Base-by-base conservation (phyloP, 805 yeast genomes). In the Tanozyma kutaoensis region DNA sequence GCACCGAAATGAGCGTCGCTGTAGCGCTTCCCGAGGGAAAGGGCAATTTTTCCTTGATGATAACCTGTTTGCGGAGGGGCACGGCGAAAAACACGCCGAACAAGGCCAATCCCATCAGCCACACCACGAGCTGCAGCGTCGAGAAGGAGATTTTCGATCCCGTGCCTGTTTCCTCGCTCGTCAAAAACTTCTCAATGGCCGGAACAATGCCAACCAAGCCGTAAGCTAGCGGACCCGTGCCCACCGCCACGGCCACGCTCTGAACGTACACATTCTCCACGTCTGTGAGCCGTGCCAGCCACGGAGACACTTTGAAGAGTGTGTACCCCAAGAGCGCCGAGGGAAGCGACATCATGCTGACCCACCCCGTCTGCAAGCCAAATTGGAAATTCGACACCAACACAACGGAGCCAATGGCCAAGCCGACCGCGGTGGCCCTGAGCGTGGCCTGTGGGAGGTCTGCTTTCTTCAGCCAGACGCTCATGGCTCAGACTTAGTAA, bases 301-400 rank as follows among this genome's bases (percentile, higher is more conserved):
- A 15, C 7, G 17, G 17, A 5, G 7, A 15, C 4, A 71, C 54
- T 39, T 75, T 81, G 58, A 86, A 88, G 12, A 79, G 57, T 1
- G 95, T 78, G 48, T 73, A 86, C 0, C 93, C 95, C 15, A 88
- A 52, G 28, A 88, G 52, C 0, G 97, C 95, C 4, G 95, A 77
- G 0, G 98, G 97, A 29, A 88, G 58, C 14, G 95, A 80, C 98
- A 88, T 91, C 98, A 88, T 88, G 8, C 95, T 84, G 5, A 91
- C 95, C 98, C 98, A 88, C 2, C 98, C 98, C 0, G 96, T 88
- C 46, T 88, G 98, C 13, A 88, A 58, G 1, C 97, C 98, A 48
- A 88, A 88, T 47, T 88, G 97, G 55, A 91, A 91, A 50, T 88
- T 88, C 4, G 95, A 82, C 12, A 85, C 59, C 15, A 91, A 59